Conservation (phyloP, 495 filamentous ascomycete species). For the Halenospora varia region DNA sequence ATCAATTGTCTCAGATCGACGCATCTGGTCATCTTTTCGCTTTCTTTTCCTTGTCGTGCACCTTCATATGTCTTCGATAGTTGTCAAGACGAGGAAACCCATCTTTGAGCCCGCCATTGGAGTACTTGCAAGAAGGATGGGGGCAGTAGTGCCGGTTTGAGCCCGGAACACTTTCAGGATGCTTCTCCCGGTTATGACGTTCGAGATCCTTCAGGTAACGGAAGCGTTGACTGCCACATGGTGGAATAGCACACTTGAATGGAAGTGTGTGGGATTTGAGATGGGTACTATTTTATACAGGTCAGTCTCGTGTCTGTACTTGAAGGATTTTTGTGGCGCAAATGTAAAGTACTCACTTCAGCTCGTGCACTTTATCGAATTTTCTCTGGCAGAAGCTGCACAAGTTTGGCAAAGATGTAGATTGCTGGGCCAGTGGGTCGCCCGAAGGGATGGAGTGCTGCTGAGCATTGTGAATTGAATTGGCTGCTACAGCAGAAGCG, state of each 20-base stretch:
- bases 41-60: background rate
- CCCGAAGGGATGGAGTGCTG: background rate
- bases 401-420: background rate
- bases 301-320: background rate
- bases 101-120: background rate
- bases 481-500: background rate
- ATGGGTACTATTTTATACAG: background rate
- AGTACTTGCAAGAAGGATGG: background rate
- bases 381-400: background rate
- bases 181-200: background rate
- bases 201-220: background rate
- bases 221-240: background rate
- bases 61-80: constrained; percentile 3
- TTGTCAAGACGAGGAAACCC: background rate
- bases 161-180: background rate
- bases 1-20: no score
- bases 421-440: background rate
- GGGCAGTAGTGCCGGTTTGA: background rate
- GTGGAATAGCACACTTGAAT: background rate
- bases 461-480: background rate
- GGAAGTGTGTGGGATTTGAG: background rate
- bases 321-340: background rate
- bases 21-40: no score
- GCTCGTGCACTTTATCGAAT: background rate
- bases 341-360: background rate